Percentiles rank a stretch among this genome's conserved stretches.
phyloP scores from a whole-genome alignment of 2,329 filamentous ascomycete species.

The Diaporthe ampelina region DNA sequence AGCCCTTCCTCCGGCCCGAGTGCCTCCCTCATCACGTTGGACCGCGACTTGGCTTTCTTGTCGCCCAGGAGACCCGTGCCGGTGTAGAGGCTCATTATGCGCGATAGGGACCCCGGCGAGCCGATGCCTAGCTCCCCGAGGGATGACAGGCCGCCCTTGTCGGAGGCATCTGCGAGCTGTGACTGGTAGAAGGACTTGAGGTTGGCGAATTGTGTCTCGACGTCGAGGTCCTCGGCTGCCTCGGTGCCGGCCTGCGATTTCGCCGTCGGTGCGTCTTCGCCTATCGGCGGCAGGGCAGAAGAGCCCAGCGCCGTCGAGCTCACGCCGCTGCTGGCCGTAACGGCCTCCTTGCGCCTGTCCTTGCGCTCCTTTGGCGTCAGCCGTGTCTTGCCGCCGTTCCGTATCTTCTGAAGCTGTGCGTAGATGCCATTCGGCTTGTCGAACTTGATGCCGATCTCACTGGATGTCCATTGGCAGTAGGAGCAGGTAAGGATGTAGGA shows the following conservation, averaged over 20 bases:
- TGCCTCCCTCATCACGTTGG: conserved; percentile 86
- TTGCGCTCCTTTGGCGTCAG: conserved; percentile 66
- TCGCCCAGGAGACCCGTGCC: conserved; percentile 68
- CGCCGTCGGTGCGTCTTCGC: conserved; percentile 40
- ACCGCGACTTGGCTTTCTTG: conserved; percentile 77
- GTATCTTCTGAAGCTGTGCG: conserved; percentile 80
- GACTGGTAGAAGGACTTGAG: conserved; percentile 85
- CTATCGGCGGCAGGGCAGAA: conserved; percentile 41
- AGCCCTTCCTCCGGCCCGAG: conserved; percentile 79
- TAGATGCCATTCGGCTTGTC: conserved; percentile 90
- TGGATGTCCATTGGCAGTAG: conserved; percentile 93
- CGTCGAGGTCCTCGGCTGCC: conserved; percentile 61
- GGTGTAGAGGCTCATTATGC: conserved; percentile 94
- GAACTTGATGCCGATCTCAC: conserved; percentile 91
- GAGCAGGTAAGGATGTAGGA: conserved; percentile 87
- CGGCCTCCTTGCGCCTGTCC: conserved; percentile 63
- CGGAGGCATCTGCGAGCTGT: conserved; percentile 75
- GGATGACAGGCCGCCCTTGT: conserved; percentile 61
- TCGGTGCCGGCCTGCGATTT: conserved; percentile 51
- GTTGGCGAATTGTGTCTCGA: conserved; percentile 80
- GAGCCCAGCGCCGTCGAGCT: conserved; percentile 34
- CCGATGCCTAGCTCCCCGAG: conserved; percentile 70
- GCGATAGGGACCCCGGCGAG: conserved; percentile 85
- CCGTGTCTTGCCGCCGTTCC: conserved; percentile 69
- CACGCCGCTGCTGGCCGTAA: conserved; percentile 45